Evolutionary conservation across 2,329 filamentous ascomycete species (phyloP), one percentile per base, ranked within the genome.

Genomic region (Hirsutella rhossiliensis): DNA sequence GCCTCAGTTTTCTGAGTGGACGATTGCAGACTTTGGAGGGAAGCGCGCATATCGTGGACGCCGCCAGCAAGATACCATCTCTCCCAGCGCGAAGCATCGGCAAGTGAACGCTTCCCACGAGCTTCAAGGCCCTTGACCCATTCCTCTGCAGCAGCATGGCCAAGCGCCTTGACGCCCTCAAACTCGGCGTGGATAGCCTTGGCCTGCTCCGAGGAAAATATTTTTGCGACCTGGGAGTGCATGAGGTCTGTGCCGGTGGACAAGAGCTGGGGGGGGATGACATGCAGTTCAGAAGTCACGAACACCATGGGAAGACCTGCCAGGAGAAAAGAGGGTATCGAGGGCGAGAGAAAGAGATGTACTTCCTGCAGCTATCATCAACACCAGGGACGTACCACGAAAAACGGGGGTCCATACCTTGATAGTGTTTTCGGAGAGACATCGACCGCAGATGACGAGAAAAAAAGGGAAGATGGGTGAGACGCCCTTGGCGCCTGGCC

Each of bases 121-220:
- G 65, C 66, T 38, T 79, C 74, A 4, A 92, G 71, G 11, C 85
- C 85, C 61, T 89, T 89, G 28, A 80, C 68, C 85, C 86, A 92
- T 59, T 89, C 85, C 52, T 87, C 82, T 4, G 75, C 73, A 11
- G 81, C 76, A 37, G 80, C 80, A 38, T 71, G 54, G n/a, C 85
- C 83, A 51, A 86, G 71, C n/a, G 67, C 62, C 52, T 77, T 76
- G 43, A 80, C 83, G 5, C 76, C 67, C 38, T 75, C 65, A 51
- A 86, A 78, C 54, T 86, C 78, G 29, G 65, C 57, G 46, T 74
- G 73, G 49, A 89, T 72, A 8, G 69, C 68, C 23, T 80, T 71
- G 31, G 87, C 69, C 46, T 88, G 76, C 23, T 67, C 56, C 39
- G 72, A 72, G 59, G 73, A 79, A 55, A 81, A 89, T 41, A 79